Evolutionary conservation across 2,329 filamentous ascomycete species (phyloP).

Genomic region (Ceratocystis cubensis): DNA sequence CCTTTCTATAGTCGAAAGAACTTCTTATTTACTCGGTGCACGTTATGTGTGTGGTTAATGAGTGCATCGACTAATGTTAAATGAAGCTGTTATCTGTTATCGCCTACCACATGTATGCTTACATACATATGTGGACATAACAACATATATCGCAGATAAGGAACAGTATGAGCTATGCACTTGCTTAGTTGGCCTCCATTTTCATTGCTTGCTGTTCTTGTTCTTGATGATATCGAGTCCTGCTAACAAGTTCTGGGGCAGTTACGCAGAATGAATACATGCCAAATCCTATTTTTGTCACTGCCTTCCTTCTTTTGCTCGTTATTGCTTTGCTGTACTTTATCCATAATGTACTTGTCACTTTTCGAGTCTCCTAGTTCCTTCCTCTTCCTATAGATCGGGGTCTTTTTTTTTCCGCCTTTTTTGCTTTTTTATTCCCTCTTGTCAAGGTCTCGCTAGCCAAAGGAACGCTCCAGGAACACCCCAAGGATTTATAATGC

Average conservation of each 20-base stretch:
- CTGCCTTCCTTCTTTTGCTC: neutral
- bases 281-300: neutral
- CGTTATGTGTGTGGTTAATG: neutral
- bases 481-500: neutral
- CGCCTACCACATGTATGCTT: too few relatives aligned
- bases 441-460: neutral
- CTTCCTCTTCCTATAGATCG: neutral
- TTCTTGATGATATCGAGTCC: too few relatives aligned
- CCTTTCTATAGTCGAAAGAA: neutral
- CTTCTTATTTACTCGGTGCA: neutral
- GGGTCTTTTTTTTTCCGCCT: neutral
- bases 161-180: too few relatives aligned
- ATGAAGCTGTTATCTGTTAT: neutral
- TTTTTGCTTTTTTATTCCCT: neutral
- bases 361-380: neutral
- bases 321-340: neutral
- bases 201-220: too few relatives aligned
- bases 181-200: too few relatives aligned
- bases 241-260: neutral
- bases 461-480: neutral
- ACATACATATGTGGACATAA: too few relatives aligned
- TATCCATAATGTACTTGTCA: too few relatives aligned
- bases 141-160: too few relatives aligned
- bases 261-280: neutral
- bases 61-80: neutral